Evolutionary conservation across 306 rosid genomes (phyloP).

Genomic region (Hippophae rhamnoides): DNA sequence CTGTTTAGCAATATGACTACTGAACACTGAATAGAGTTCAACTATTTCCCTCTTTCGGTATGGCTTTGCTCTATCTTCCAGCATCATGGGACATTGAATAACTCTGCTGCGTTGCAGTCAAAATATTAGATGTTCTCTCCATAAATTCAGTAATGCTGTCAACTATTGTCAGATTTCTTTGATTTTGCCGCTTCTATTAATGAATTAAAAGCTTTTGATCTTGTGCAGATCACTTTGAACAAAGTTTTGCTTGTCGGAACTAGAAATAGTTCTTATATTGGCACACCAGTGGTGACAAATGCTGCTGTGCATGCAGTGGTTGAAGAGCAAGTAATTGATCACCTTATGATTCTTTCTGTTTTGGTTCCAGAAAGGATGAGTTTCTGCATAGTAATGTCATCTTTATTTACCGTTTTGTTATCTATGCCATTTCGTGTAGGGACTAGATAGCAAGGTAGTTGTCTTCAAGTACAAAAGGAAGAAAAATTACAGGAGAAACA

Average conservation of each 20-base stretch:
- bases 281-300: constrained; percentile 87
- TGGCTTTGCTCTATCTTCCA: too few species aligned
- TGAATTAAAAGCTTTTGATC: constrained; percentile 10
- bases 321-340: constrained; percentile 75
- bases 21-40: too few species aligned
- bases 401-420: constrained; percentile 2
- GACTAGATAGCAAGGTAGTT: constrained; percentile 60
- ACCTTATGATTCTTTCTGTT: constrained; percentile 1
- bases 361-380: constrained; percentile 1
- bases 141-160: too few species aligned
- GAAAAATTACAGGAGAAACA: constrained; percentile 79
- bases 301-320: constrained; percentile 91
- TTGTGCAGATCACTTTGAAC: constrained; percentile 64
- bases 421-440: constrained; percentile 35
- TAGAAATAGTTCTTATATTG: constrained; percentile 62
- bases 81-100: too few species aligned
- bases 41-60: too few species aligned
- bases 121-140: too few species aligned
- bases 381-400: not conserved
- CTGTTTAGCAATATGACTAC: too few species aligned
- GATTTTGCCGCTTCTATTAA: not conserved
- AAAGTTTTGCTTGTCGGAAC: constrained; percentile 94
- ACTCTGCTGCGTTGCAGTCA: too few species aligned
- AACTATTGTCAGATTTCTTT: not conserved
- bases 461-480: constrained; percentile 86